A percentile compares a stretch with the other conserved stretches of the same genome.
These are phyloP conservation scores for Apiospora marii DNA, from an alignment of 2,329 filamentous ascomycete species.

Conservation along the genomic window DNA sequence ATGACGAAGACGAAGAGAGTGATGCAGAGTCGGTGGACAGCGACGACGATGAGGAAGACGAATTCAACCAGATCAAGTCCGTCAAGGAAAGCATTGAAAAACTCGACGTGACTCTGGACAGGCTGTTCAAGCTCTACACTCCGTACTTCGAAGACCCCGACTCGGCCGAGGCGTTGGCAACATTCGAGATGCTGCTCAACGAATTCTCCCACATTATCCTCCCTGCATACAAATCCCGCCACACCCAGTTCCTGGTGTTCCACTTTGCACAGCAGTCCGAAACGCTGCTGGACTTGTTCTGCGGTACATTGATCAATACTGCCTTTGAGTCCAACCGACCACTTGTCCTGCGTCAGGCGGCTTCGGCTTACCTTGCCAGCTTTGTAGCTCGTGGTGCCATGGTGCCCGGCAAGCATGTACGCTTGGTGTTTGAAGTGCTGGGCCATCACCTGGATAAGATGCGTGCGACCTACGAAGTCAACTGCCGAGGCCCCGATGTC, in stretches of 20 bases:
- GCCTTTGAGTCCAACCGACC: conserved; percentile 76
- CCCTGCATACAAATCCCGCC: conserved; percentile 88
- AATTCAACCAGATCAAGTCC: conserved; percentile 70
- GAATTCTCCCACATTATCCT: conserved; percentile 91
- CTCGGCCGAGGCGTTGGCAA: conserved; percentile 72
- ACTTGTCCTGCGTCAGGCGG: conserved; percentile 79
- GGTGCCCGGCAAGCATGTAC: conserved; percentile 78
- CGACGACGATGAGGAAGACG: conserved; percentile 72
- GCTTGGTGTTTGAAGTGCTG: conserved; percentile 81
- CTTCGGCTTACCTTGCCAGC: conserved; percentile 90
- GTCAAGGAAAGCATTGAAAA: conserved; percentile 87
- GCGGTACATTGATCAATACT: conserved; percentile 76
- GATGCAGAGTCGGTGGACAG: conserved; percentile 76
- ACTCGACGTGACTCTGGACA: conserved; percentile 88
- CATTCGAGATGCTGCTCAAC: conserved; percentile 80
- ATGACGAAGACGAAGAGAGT: conserved; percentile 58
- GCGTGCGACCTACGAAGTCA: conserved; percentile 73
- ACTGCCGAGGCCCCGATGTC: conserved; percentile 85
- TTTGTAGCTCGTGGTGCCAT: conserved; percentile 92
- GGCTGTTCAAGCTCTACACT: conserved; percentile 84
- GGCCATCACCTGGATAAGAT: conserved; percentile 79
- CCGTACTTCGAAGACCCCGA: conserved; percentile 74
- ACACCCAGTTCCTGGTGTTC: conserved; percentile 95
- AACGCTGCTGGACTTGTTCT: conserved; percentile 81
- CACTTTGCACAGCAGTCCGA: conserved; percentile 89